Conservation (phyloP, 202 grass and related monocot genomes). For the Carex sylvatica region DNA sequence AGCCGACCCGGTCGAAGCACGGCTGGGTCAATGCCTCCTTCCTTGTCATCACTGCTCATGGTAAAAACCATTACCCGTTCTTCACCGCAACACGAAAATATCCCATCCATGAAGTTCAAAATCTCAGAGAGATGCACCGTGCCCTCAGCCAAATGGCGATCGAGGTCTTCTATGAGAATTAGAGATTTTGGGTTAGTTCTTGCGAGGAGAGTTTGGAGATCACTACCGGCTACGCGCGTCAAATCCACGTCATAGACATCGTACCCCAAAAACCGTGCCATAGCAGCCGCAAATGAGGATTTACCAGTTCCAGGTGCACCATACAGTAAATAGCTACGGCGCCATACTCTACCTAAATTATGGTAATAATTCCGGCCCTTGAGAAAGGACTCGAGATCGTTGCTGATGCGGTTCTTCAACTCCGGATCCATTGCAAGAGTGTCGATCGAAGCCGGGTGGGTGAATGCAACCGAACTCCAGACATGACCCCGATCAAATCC, state of each 20-base stretch:
- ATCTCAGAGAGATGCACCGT: constrained; percentile 26
- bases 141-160: constrained; percentile 41
- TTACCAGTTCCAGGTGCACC: constrained; percentile 86
- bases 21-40: constrained; percentile 44
- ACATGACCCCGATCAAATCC: constrained; percentile 13
- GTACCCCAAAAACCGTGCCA: constrained; percentile 78
- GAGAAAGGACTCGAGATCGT: constrained; percentile 70
- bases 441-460: constrained; percentile 72
- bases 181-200: constrained; percentile 56
- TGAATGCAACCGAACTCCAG: constrained; percentile 59
- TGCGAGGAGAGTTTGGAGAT: constrained; percentile 54
- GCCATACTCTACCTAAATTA: constrained; percentile 73
- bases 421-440: constrained; percentile 78
- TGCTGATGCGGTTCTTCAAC: constrained; percentile 54
- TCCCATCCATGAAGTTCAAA: constrained; percentile 72
- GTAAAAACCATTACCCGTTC: constrained; percentile 78
- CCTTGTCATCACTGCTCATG: constrained; percentile 35
- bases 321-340: constrained; percentile 77
- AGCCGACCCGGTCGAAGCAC: constrained; percentile 52
- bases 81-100: constrained; percentile 67
- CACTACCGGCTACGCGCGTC: constrained; percentile 27
- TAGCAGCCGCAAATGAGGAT: constrained; percentile 81
- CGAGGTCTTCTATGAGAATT: constrained; percentile 75
- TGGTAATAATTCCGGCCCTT: constrained; percentile 72
- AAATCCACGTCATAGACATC: constrained; percentile 84